Conservation (phyloP, 306 rosid species). For the Quercus parvula region DNA sequence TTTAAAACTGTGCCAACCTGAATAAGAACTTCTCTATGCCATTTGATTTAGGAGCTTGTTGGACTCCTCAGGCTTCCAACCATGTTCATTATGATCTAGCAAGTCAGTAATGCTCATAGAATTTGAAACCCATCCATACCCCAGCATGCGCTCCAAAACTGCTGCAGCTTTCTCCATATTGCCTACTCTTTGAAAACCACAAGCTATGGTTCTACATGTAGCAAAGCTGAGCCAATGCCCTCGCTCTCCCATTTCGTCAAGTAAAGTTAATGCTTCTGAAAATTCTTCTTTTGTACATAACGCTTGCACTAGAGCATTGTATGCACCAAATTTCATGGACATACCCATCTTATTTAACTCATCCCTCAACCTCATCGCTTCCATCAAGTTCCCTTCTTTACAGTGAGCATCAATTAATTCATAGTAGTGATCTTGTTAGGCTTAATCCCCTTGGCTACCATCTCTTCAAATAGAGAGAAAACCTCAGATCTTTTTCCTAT, state of each 20-base stretch:
- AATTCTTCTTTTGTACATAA: not conserved
- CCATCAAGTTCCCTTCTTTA: conserved; percentile 1
- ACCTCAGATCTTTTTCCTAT: conserved; percentile 12
- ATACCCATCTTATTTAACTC: conserved; percentile 10
- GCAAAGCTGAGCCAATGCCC: not conserved
- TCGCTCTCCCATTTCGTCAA: not conserved
- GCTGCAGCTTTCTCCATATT: not conserved
- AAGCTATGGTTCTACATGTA: not conserved
- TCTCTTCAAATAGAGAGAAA: conserved; percentile 9
- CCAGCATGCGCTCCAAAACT: not conserved
- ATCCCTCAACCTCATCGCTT: conserved; percentile 9
- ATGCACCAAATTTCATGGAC: not conserved
- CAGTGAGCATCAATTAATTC: conserved; percentile 2
- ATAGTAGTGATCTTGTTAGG: not conserved
- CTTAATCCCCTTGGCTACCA: conserved; percentile 6
- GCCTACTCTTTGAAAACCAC: conserved; percentile 2
- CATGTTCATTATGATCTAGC: not conserved
- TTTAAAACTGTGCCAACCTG: not conserved
- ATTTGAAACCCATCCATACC: not conserved
- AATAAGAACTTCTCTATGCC: not conserved
- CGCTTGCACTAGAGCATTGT: not conserved
- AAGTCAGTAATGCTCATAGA: not conserved
- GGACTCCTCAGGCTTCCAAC: not conserved
- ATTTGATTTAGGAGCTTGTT: not conserved
- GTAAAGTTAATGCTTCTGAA: not conserved